Evolutionary conservation across 306 rosid genomes (phyloP).

Genomic region (Citrullus amarus): DNA sequence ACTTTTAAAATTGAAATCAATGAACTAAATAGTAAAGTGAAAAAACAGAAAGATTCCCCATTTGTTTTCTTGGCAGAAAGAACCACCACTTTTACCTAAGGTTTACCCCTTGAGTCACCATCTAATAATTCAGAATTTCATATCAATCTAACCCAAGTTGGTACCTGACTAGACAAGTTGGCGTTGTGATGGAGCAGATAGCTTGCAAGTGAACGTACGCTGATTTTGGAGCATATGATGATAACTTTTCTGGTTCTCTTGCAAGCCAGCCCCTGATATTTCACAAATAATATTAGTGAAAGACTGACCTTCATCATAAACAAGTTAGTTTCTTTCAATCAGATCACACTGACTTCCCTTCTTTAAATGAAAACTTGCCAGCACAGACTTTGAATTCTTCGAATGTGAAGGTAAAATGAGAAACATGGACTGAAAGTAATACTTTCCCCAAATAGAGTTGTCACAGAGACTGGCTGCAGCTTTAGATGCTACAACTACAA

Average conservation of each 20-base stretch:
- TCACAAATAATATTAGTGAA: conserved; percentile 5
- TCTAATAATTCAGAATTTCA: neutral
- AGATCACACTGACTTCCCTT: conserved; percentile 8
- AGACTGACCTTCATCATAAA: neutral
- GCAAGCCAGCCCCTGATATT: conserved; percentile 16
- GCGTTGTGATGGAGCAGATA: conserved; percentile 43
- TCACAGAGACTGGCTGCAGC: conserved; percentile 1
- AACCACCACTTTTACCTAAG: neutral
- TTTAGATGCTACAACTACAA: neutral
- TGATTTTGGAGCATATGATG: conserved; percentile 58
- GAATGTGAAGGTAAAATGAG: neutral
- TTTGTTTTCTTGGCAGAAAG: neutral
- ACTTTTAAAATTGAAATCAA: neutral
- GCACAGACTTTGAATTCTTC: neutral
- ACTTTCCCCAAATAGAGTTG: conserved; percentile 1
- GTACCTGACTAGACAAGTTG: conserved; percentile 26
- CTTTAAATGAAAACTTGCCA: conserved; percentile 9
- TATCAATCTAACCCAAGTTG: neutral
- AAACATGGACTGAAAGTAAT: neutral
- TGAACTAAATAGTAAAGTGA: neutral
- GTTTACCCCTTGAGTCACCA: neutral
- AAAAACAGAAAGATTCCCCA: conserved; percentile 10
- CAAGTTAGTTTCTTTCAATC: conserved; percentile 6
- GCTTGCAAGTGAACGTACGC: conserved; percentile 35
- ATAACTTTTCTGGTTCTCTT: conserved; percentile 16